A percentile compares a stretch with the other conserved stretches of the same genome.
Conservation (phyloP, 129 eudicot species). For the Sambucus nigra region DNA sequence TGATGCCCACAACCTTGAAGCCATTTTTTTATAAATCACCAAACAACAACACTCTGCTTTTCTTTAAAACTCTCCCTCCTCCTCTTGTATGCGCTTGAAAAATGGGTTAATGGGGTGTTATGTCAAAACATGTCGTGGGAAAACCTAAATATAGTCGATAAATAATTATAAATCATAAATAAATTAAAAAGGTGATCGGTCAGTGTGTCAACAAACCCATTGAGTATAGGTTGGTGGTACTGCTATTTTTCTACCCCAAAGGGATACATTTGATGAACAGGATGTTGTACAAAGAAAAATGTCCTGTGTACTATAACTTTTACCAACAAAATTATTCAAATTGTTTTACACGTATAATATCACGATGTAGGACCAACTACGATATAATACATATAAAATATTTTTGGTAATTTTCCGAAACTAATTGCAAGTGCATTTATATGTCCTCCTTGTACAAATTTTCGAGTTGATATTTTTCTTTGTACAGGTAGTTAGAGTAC, state of each 20-base stretch:
- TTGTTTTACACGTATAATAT: no score
- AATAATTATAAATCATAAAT: neutral
- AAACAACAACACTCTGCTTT: neutral
- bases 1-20: slow-evolving; percentile 37
- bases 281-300: no score
- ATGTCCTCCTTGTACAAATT: no score
- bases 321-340: no score
- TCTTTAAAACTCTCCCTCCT: neutral
- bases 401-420: no score
- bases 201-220: slow-evolving; percentile 18
- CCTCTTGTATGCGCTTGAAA: neutral
- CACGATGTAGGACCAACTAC: no score
- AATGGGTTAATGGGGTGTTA: slow-evolving; percentile 7
- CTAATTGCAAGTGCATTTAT: no score
- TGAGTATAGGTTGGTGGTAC: slow-evolving; percentile 12
- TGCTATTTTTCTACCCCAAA: neutral
- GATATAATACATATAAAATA: no score
- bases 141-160: no score
- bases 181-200: slow-evolving; percentile 9
- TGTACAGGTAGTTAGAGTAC: no score
- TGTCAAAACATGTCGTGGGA: neutral
- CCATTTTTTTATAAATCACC: slow-evolving; percentile 19
- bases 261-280: neutral
- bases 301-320: no score
- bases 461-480: no score